Conservation (phyloP, 495 filamentous ascomycete genomes). For the Annulohypoxylon moriforme region DNA sequence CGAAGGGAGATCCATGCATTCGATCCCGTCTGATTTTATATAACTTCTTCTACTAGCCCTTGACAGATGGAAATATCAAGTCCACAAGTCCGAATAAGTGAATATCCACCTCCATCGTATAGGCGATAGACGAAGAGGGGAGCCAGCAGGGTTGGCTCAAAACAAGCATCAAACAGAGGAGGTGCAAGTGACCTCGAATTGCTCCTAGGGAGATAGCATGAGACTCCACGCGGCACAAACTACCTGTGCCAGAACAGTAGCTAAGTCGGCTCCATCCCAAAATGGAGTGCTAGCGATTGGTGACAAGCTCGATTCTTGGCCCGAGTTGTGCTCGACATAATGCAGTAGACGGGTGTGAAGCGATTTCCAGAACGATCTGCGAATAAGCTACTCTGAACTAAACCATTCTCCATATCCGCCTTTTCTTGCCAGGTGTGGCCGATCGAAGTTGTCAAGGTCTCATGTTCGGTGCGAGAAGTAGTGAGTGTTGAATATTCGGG, state of each 20-base stretch:
- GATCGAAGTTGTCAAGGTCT: conserved; percentile 38
- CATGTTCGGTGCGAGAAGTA: conserved; percentile 35
- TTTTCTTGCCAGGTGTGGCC: conserved; percentile 26
- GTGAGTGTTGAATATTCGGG: conserved; percentile 35
- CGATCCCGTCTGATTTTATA: conserved; percentile 45
- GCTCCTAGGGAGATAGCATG: conserved; percentile 38
- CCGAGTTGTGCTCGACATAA: conserved; percentile 23
- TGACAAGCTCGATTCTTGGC: conserved; percentile 24
- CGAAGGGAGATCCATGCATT: conserved; percentile 37
- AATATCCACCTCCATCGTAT: conserved; percentile 24
- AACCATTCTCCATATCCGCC: conserved; percentile 34
- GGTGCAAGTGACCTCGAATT: conserved; percentile 45
- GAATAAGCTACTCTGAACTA: conserved; percentile 28
- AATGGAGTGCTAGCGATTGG: conserved; percentile 25
- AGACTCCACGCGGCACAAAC: conserved; percentile 43
- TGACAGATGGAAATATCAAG: background rate
- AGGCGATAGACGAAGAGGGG: conserved; percentile 46
- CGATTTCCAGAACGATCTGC: conserved; percentile 41
- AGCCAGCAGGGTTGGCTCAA: conserved; percentile 54
- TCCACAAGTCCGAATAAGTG: conserved; percentile 6
- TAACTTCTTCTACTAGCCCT: conserved; percentile 13
- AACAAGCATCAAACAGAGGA: conserved; percentile 62
- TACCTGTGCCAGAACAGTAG: conserved; percentile 30
- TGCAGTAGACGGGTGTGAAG: conserved; percentile 13
- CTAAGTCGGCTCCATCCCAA: conserved; percentile 35